Evolutionary conservation across 2,329 filamentous ascomycete genomes (phyloP), one percentile per base, ranked within the genome.

Genomic region (Tolypocladium ovalisporum): DNA sequence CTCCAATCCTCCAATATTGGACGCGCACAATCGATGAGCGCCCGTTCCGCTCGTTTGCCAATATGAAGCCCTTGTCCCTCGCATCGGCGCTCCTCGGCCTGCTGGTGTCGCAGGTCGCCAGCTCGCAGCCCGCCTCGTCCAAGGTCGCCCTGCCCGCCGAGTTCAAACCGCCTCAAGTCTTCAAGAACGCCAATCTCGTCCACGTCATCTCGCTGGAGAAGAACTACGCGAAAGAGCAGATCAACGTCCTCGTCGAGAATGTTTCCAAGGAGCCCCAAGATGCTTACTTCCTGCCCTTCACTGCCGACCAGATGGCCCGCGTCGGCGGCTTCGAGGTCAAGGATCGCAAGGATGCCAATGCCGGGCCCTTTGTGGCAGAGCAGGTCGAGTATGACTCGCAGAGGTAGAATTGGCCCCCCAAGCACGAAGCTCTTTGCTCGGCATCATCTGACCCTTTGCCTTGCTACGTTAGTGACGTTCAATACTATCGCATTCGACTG

Each of bases 191-290:
- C 73, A 97, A 99, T 71, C 75, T 97, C 35, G 88, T 97, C 55
- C 89, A 94, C 67, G 86, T 88, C 62, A 87, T 95, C 68, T 96
- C 96, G 64, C 75, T 97, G 58, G 93, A 97, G 75, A 97, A 97
- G 79, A 89, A 85, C 64, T 97, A 94, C 68, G 85, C 86, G 57
- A 87, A 91, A 69, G 93, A 97, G 74, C 88, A 86, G 17, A 84
- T 97, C 79, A 97, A 97, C 75, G 87, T 96, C n/a, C 80, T 96
- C 55, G 84, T 99, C 62, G 88, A 97, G 77, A 99, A 99, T 72
- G 79, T 89, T 63, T 89, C 87, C 67, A 80, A 82, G 60, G 77
- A 86, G 63, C 82, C 91, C 22, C 92, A 97, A 70, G 83, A 85
- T 70, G 88, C 96, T 73, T 99, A 99, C 80, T 97, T 87, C 73